A percentile compares a stretch with the other conserved stretches of the same genome.
Evolutionary conservation across 2,329 filamentous ascomycete genomes (phyloP).

Genomic region (Grosmannia penicillata): DNA sequence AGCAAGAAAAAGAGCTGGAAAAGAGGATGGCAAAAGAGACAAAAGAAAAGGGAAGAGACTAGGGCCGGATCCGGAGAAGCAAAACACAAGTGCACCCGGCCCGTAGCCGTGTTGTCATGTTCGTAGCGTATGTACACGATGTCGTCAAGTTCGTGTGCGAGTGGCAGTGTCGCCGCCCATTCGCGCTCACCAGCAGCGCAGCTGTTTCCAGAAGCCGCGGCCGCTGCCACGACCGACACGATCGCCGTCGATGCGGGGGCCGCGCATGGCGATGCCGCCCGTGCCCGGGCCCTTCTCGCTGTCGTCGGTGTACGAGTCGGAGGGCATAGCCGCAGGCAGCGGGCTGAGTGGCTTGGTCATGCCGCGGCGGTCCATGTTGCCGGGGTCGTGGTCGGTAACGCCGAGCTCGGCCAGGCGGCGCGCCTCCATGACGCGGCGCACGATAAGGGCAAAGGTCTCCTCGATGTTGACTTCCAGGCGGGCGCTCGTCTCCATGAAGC

Average conservation of each 20-base stretch:
- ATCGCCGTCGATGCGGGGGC: constrained; percentile 27
- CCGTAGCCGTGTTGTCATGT: too few species aligned
- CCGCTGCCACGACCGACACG: constrained; percentile 24
- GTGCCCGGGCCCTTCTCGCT: constrained; percentile 5
- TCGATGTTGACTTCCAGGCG: constrained; percentile 77
- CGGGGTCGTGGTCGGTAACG: constrained; percentile 22
- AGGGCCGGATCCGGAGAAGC: too few species aligned
- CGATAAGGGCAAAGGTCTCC: constrained; percentile 66
- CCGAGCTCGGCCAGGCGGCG: constrained; percentile 34
- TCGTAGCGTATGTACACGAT: too few species aligned
- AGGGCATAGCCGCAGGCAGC: constrained; percentile 21
- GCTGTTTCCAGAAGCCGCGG: constrained; percentile 38
- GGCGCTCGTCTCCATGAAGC: constrained; percentile 83
- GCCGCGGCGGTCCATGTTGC: constrained; percentile 31
- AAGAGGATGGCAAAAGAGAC: background rate
- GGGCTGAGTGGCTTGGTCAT: constrained; percentile 45
- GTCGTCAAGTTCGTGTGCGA: background rate
- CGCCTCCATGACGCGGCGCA: constrained; percentile 46
- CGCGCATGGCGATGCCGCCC: constrained; percentile 27
- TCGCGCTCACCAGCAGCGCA: constrained; percentile 37
- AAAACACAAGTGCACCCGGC: too few species aligned
- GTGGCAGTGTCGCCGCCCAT: background rate
- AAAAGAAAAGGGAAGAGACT: background rate
- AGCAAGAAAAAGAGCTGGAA: background rate
- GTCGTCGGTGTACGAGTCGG: constrained; percentile 22